Conservation (phyloP, 1,139 yeast genomes). For the Candida sanyaensis region DNA sequence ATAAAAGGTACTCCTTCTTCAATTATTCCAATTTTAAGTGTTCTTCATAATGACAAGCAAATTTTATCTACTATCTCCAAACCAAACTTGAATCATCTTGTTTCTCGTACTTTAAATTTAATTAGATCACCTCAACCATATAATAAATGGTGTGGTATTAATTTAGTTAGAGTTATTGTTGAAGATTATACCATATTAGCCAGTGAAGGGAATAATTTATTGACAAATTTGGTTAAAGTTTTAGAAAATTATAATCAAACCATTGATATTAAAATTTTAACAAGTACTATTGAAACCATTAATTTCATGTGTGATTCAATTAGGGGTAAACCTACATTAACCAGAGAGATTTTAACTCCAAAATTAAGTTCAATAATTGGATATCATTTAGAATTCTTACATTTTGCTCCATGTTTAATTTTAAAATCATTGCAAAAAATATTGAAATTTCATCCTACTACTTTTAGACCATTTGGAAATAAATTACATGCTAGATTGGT, state of each 20-base stretch:
- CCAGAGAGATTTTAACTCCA: conserved; percentile 85
- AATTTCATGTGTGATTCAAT: conserved; percentile 54
- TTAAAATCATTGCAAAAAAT: conserved; percentile 53
- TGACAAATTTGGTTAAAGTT: conserved; percentile 55
- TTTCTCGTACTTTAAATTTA: conserved; percentile 56
- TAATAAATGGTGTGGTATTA: conserved; percentile 66
- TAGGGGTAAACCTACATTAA: conserved; percentile 79
- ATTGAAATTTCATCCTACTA: conserved; percentile 65
- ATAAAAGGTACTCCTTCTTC: conserved; percentile 36
- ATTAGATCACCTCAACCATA: conserved; percentile 50
- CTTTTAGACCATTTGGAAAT: conserved; percentile 77
- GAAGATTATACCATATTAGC: conserved; percentile 57
- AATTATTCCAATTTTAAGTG: conserved; percentile 33
- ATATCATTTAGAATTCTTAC: conserved; percentile 49
- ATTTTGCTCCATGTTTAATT: conserved; percentile 38
- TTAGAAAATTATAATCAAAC: conserved; percentile 53
- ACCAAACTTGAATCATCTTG: conserved; percentile 57
- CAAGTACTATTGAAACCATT: conserved; percentile 51
- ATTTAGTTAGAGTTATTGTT: conserved; percentile 50
- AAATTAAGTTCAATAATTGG: conserved; percentile 65
- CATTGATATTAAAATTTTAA: conserved; percentile 43
- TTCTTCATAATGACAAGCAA: conserved; percentile 30
- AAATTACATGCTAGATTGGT: conserved; percentile 54
- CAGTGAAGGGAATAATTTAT: conserved; percentile 59
- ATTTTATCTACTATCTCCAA: conserved; percentile 44